Evolutionary conservation across 2,329 filamentous ascomycete species (phyloP), one percentile per base, ranked within the genome.

Genomic region (Aspergillus sp.): DNA sequence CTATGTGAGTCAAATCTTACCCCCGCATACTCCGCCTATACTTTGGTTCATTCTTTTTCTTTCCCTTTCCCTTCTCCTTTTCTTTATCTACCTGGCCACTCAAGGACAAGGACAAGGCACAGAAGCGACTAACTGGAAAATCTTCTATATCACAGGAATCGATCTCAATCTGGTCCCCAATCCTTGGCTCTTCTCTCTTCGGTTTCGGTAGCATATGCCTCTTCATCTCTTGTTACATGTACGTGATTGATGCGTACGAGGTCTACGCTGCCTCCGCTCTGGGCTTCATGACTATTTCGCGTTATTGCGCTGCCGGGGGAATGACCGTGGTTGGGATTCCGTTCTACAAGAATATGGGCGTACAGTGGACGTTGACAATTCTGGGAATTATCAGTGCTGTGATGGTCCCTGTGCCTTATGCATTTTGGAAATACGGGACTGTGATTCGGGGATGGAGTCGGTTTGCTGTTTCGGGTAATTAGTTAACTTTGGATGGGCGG

Each of bases 191-290:
- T n/a, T 77, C 80, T 0, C 63, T 84, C 0, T 84, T 86, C 65
- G 83, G 84, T 6, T 80, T 79, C 61, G 82, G 81, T 1, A 76
- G 81, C 31, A 76, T 81, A 10, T 77, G 76, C 51, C 74, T 84
- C 11, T 84, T 83, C 69, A 80, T 84, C 60, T 78, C 75, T 55
- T 78, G 74, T 46, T 84, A 84, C 57, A 80, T 83, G 74, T 87
- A 87, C 66, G 81, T 87, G 55, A 85, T 86, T 58, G 83, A 86
- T 63, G 77, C 76, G 10, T 87, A 86, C 64, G 81, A 82, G 49
- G 76, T 76, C 7, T 84, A 83, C 61, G 78, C 83, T 0, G 84
- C 82, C 1, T 78, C 74, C 3, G 82, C 81, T 0, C 69, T 84
- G 26, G 78, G 78, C 0, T 72, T 78, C 50, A 71, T 79, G 46